Base-by-base conservation (phyloP, 2,329 filamentous ascomycete species). In the Proliferodiscus dingleyae region DNA sequence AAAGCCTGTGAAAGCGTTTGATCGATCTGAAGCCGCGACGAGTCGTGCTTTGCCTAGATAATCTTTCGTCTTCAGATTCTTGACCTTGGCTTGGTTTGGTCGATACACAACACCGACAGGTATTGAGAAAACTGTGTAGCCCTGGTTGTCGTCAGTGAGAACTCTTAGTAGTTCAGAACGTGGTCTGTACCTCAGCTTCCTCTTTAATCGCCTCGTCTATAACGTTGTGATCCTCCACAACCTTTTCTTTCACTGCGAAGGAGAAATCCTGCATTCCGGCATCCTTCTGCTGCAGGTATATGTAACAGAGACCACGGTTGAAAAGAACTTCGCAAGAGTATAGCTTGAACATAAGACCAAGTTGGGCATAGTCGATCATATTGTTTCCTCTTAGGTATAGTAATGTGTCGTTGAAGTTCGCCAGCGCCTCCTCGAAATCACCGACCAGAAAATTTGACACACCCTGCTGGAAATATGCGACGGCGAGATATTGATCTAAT, bases 241-340 rank as follows among this genome's bases (percentile, higher is more conserved):
- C 87, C 72, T 97, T 97, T 68, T 97, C 93, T 67, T 95, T 93
- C 21, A 88, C 87, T 0, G 93, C 93, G 63, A 85, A 97, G 16
- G 80, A 77, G 59, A 98, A 73, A 71, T 98, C 93, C 65, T 93
- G 85, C 77, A 98, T 80, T 56, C 93, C 93, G 1, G 85, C 81
- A 10, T 94, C 88, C 66, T 85, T 87, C 67, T 97, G 89, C 63
- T 95, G 87, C 23, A 97, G 76, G 64, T 97, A 97, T 61, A 97
- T 95, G 70, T 96, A 97, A 71, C 93, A 97, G 47, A 98, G 75
- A 48, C 93, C 93, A 43, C 93, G 83, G 67, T 98, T 98, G 74
- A 98, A 98, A 21, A 98, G 75, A 2, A 96, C 91, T 63, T 98
- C 93, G 70, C 93, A 98, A 1, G 93, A 96, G 67, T 91, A 97